A percentile compares a stretch with the other conserved stretches of the same genome.
phyloP scores from a whole-genome alignment of 2,329 filamentous ascomycete genomes.

The Botryotinia calthae region DNA sequence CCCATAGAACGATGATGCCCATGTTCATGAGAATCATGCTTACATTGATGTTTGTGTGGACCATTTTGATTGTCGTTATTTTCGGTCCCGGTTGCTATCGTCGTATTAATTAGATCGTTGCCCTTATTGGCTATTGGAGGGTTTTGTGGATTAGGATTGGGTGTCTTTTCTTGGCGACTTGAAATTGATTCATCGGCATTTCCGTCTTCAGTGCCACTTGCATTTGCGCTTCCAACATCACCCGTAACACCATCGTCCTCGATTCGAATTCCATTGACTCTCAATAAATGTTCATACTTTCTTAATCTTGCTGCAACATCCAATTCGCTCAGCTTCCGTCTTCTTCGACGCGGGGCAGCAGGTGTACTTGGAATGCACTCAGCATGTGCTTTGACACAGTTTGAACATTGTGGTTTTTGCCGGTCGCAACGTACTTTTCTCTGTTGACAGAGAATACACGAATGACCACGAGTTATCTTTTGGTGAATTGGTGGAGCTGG shows the following conservation, averaged over 20 bases:
- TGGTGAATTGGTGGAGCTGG: slow-evolving; percentile 5
- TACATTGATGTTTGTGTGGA: neutral
- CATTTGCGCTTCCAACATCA: slow-evolving; percentile 5
- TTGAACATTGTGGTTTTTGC: slow-evolving; percentile 35
- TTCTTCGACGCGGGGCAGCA: slow-evolving; percentile 30
- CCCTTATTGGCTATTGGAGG: neutral
- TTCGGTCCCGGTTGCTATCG: neutral
- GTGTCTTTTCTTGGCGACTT: neutral
- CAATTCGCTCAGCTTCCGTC: slow-evolving; percentile 33
- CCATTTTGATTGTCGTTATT: neutral
- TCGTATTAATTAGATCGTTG: neutral
- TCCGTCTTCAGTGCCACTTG: neutral
- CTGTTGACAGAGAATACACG: slow-evolving; percentile 37
- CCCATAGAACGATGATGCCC: neutral
- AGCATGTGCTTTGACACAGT: slow-evolving; percentile 35
- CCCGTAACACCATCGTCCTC: slow-evolving; percentile 28
- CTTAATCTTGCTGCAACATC: slow-evolving; percentile 32
- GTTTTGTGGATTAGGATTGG: neutral
- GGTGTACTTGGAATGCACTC: slow-evolving; percentile 35
- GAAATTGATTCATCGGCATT: neutral
- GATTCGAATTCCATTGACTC: slow-evolving; percentile 32
- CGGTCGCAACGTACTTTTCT: slow-evolving; percentile 37
- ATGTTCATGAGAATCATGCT: neutral
- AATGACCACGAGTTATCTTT: slow-evolving; percentile 32
- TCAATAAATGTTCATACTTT: slow-evolving; percentile 35